Base-by-base conservation (phyloP, 2,329 filamentous ascomycete species). In the Stachybotrys chartarum region DNA sequence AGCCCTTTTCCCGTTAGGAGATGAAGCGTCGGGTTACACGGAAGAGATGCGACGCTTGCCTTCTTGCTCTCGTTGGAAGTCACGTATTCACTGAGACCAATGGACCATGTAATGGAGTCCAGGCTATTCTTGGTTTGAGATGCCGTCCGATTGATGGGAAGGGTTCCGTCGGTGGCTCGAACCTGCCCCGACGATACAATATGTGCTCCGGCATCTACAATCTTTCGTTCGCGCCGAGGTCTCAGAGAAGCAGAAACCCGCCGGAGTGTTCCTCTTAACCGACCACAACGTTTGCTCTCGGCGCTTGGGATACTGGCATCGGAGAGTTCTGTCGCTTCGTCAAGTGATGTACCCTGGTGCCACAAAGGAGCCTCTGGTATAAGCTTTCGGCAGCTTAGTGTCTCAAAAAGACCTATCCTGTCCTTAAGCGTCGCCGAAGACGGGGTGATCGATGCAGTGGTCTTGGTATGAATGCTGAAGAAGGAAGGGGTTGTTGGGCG, bases 361-460 rank as follows among this genome's bases (percentile, higher is more conserved):
- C 35, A 14, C 35, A 42, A 14, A 42, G 5, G 35, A 42, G 35
- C 10, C 10, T 42, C 14, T 42, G 10, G 14, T 24, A 5, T 42
- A 42, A 14, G 8, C 3, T 14, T 14, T 42, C 14, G 35, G 35
- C 3, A 42, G 35, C 35, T 42, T 14, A 42, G 14, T 42, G 14
- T 42, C 14, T 42, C 35, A 42, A 42, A 42, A 42, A 10, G 35
- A 14, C 35, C 14, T 10, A 42, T 42, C 14, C 35, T 10, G 35
- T 42, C 17, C 18, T 50, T 53, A 17, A 53, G 18, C 11, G 54
- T 54, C 7, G 53, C 52, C 16, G 57, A 51, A 6, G 56, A 30
- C 3, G 44, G 31, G 16, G 35, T 48, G 5, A n/a, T 10, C 5
- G 35, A 14, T 42, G 35, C 14, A 42, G 8, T 3, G 3, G 35